Base-by-base conservation (phyloP, 2,329 filamentous ascomycete genomes). In the Phialophora chinensis region DNA sequence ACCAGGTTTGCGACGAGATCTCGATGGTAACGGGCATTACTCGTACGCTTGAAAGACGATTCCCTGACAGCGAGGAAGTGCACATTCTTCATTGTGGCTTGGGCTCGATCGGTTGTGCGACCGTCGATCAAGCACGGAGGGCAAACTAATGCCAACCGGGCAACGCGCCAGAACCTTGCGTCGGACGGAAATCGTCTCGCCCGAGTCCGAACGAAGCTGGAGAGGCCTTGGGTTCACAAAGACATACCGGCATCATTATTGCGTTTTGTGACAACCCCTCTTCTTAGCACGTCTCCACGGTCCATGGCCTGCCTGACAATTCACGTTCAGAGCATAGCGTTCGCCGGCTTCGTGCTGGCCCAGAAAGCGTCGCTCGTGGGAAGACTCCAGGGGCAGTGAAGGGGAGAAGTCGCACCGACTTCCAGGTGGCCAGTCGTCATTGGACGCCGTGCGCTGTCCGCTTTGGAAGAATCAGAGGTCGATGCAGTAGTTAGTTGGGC, bases 161-260 rank as follows among this genome's bases (percentile, higher is more conserved):
- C 33, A 44, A 47, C 12, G 31, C 31, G 58, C 49, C 17, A 14
- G 53, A 54, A 31, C 20, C 31, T 56, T 20, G 35, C 12, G 52
- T 56, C 60, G 60, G 60, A 62, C 60, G 60, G 60, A 62, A 55
- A 56, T 55, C 50, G n/a, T 56, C 55, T 47, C 38, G 33, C 60
- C 60, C 60, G 60, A 55, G 55, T 35, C 52, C 52, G 60, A 62
- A 61, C 52, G 52, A 62, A 62, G 54, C 60, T 52, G 33, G 33
- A 3, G 52, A 56, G 35, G 35, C 27, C 31, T 50, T 61, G 31
- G 31, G 8, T 58, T 58, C 53, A 55, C 53, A 55, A 55, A 35
- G 53, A 25, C 23, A 27, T 11, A 53, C 2, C 4, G 49, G 49
- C 20, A 52, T 52, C 20, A n/a, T 52, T 11, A 7, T 52, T 27